Base-by-base conservation (phyloP, 345 rosid species). In the Populus deltoides region DNA sequence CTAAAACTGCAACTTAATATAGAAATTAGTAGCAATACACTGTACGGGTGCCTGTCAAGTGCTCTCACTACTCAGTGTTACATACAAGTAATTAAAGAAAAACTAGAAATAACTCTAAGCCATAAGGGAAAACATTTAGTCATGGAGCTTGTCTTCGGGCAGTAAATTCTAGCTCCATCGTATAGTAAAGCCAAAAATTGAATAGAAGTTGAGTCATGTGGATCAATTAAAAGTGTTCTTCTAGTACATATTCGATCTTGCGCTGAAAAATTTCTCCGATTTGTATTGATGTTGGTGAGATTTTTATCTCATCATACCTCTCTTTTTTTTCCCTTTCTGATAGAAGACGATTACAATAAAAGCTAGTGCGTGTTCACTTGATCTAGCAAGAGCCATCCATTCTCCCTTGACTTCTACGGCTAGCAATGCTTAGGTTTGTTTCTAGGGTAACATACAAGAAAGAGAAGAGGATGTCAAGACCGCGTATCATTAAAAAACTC, bases 401-500 rank as follows among this genome's bases (percentile, higher is more conserved):
- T 59, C 6, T n/a, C 31, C 33, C 35, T 38, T 49, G 36, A 49
- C 72, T 65, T 78, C 35, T 72, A 65, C 17, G 66, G 39, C 72
- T 18, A 66, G 68, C 68, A 67, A 57, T 59, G 73, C 74, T 74
- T 73, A 41, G 33, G 17, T 49, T 7, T 43, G 59, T 41, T 68
- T 68, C 25, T 33, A 68, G 77, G 68, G 69, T 71, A 61, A n/a
- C 77, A 73, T 13, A 4, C 29, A 33, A 67, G 41, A 45, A 17
- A 20, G 36, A 65, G n/a, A 49, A 57, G 20, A 53, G 35, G n/a
- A 61, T 73, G 68, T 41, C 33, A 57, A 25, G 76, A 59, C 62
- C 22, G 38, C 33, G 2, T 24, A 36, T 33, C 76, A 73, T 73
- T 59, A 59, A 73, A 73, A 59, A 61, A 47, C 20, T 36, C 70